These are phyloP conservation scores for Xylaria sp. DNA, from an alignment of 2,329 filamentous ascomycete species.

Conservation along the genomic window DNA sequence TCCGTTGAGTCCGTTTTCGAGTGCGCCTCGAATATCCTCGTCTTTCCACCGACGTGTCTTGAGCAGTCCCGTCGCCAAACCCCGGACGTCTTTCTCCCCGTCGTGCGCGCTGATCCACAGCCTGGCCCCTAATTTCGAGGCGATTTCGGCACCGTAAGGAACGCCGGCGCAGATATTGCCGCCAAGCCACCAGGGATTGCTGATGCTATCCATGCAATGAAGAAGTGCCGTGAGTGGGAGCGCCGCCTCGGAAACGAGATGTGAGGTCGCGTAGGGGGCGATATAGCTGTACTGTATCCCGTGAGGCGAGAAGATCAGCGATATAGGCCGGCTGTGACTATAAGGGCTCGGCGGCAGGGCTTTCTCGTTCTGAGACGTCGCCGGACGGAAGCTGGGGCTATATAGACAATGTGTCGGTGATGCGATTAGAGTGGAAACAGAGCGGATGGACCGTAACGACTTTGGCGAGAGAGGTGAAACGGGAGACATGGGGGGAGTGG, in stretches of 20 bases:
- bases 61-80: constrained; percentile 62
- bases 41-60: constrained; percentile 57
- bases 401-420: constrained; percentile 39
- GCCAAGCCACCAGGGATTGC: constrained; percentile 70
- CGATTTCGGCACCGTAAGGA: constrained; percentile 67
- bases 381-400: constrained; percentile 36
- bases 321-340: constrained; percentile 57
- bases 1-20: constrained; percentile 28
- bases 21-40: constrained; percentile 57
- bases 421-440: constrained; percentile 50
- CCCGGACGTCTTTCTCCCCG: constrained; percentile 65
- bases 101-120: constrained; percentile 72
- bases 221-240: constrained; percentile 72
- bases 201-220: constrained; percentile 70
- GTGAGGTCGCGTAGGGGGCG: constrained; percentile 64
- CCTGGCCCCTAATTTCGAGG: constrained; percentile 61
- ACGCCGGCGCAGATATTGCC: constrained; percentile 67
- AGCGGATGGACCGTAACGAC: constrained; percentile 50
- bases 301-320: constrained; percentile 72
- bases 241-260: constrained; percentile 66
- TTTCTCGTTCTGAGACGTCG: constrained; percentile 35
- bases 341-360: constrained; percentile 30
- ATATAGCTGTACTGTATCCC: constrained; percentile 66
- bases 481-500: constrained; percentile 53
- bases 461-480: constrained; percentile 38